Percentiles rank a stretch among this genome's conserved stretches.
These are phyloP conservation scores for Dryadomyces quercivorus DNA, from an alignment of 2,329 filamentous ascomycete species.

Conservation along the genomic window DNA sequence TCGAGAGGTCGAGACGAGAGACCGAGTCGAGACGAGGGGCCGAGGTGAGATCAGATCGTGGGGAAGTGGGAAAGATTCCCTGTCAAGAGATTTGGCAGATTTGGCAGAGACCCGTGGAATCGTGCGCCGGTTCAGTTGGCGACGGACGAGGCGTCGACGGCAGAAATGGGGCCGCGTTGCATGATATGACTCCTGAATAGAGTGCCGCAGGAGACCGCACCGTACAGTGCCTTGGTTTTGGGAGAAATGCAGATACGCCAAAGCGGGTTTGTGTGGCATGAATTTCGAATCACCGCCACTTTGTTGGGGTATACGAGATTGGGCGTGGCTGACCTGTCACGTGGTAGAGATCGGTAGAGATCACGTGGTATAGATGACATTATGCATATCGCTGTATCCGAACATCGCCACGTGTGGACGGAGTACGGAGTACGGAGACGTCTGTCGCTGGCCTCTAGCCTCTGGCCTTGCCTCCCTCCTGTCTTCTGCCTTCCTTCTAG, in stretches of 20 bases:
- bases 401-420: neutral
- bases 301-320: neutral
- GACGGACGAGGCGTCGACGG: conserved; percentile 1
- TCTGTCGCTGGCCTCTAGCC: too few relatives aligned
- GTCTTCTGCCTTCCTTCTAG: too few relatives aligned
- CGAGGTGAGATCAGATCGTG: neutral
- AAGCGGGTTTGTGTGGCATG: neutral
- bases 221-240: neutral
- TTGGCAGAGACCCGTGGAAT: neutral
- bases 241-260: neutral
- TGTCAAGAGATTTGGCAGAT: neutral
- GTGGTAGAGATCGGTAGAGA: neutral
- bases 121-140: neutral
- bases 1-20: too few relatives aligned
- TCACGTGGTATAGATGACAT: neutral
- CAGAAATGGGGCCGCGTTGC: neutral
- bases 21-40: neutral
- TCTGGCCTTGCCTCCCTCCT: too few relatives aligned
- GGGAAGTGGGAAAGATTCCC: neutral
- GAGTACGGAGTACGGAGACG: neutral
- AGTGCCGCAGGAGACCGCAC: neutral
- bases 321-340: neutral
- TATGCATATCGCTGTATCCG: too few relatives aligned
- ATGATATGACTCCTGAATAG: neutral
- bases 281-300: conserved; percentile 4